Conservation (phyloP, 257 asterid species). For the Solanum virginianum region DNA sequence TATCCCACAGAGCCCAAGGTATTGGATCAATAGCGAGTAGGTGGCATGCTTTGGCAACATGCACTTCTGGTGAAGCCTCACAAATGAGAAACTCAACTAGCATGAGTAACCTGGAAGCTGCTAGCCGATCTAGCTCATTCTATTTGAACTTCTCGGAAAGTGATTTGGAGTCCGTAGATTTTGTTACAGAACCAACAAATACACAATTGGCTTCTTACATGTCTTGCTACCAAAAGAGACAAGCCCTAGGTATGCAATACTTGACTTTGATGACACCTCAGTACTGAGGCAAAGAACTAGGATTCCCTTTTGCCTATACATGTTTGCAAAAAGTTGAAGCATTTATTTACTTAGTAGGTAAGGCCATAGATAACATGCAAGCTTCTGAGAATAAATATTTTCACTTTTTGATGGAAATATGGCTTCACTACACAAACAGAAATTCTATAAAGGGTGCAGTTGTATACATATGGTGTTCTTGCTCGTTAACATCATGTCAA, state of each 20-base stretch:
- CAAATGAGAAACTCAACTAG: conserved; percentile 30
- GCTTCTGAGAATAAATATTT: background rate
- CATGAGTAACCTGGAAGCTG: conserved; percentile 17
- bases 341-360: background rate
- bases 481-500: background rate
- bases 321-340: background rate
- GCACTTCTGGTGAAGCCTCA: conserved; percentile 35
- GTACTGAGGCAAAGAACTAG: background rate
- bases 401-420: background rate
- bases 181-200: conserved; percentile 29
- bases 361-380: background rate
- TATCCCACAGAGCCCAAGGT: conserved; percentile 75
- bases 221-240: conserved; percentile 76
- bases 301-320: background rate
- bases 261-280: background rate
- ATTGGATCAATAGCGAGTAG: conserved; percentile 53
- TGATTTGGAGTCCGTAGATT: conserved; percentile 65
- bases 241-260: conserved; percentile 55
- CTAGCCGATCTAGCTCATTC: conserved; percentile 9
- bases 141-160: conserved; percentile 40
- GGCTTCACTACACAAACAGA: background rate
- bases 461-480: background rate
- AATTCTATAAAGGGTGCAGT: background rate
- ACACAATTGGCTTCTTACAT: conserved; percentile 47
- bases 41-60: conserved; percentile 68